phyloP scores from a whole-genome alignment of 2,329 filamentous ascomycete species.

The Calonectria fujianensis region DNA sequence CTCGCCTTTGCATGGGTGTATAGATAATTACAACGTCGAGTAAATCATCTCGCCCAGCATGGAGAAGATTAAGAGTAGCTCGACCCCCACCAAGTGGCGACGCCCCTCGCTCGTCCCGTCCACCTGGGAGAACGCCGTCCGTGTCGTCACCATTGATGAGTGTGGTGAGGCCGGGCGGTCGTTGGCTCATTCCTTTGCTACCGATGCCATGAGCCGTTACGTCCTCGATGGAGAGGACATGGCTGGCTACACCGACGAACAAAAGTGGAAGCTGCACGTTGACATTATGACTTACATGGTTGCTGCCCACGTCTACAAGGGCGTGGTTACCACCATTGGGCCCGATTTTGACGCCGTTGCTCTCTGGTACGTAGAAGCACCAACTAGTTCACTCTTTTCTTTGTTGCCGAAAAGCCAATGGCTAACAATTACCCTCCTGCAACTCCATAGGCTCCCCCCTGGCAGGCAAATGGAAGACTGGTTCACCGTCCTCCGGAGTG shows the following conservation, averaged over 20 bases:
- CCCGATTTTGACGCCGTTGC: constrained; percentile 86
- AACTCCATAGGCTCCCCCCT: constrained; percentile 79
- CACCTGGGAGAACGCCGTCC: constrained; percentile 74
- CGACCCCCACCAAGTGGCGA: constrained; percentile 55
- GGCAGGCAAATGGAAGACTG: constrained; percentile 83
- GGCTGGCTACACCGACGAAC: constrained; percentile 76
- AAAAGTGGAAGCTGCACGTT: constrained; percentile 85
- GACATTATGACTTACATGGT: constrained; percentile 86
- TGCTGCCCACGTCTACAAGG: constrained; percentile 84
- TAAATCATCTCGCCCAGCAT: constrained; percentile 61
- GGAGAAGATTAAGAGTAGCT: constrained; percentile 63
- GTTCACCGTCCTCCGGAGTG: constrained; percentile 82
- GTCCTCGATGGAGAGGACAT: constrained; percentile 83
- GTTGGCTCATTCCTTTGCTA: constrained; percentile 85
- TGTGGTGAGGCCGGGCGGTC: constrained; percentile 82
- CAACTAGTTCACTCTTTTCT: not conserved
- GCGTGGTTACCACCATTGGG: constrained; percentile 84
- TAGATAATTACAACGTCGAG: constrained; percentile 48
- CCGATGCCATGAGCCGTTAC: constrained; percentile 84
- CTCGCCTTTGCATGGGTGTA: constrained; percentile 45
- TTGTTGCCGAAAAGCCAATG: not conserved
- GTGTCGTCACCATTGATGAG: constrained; percentile 78
- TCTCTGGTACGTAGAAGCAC: constrained; percentile 78
- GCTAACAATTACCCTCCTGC: constrained; percentile 25
- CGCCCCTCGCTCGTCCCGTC: constrained; percentile 70